Evolutionary conservation across 176 grass and related monocot species (phyloP), one percentile per base, ranked within the genome.

Genomic region (Zoysia japonica): DNA sequence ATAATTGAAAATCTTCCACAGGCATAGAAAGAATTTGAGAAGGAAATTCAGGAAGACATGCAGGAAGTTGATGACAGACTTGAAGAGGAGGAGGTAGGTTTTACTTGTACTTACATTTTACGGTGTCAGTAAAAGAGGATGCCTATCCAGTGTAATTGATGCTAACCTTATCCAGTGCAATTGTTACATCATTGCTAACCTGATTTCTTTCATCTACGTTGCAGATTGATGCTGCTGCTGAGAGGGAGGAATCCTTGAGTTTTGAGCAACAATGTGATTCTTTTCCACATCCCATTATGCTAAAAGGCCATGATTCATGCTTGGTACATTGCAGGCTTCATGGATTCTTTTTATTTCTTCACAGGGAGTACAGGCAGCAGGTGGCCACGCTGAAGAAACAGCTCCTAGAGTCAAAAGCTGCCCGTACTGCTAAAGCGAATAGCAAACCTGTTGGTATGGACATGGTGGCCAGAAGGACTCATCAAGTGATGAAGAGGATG

Each of bases 21-120:
- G 96, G 92, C 90, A 0, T 94, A 91, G 78, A 99, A 99, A 93
- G 96, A 93, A 89, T 99, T 99, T 60, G 90, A 95, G 80, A 95
- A 95, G 82, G 96, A 99, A 93, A 99, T 99, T 82, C 92, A 89
- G 75, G 92, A 87, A 35, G 55, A 99, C 49, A 80, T 99, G 72
- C 90, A 91, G 86, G 96, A 89, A 55, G 88, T 89, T 68, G 87
- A 89, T 85, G 78, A 89, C 6, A 83, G 87, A 47, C 87, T 89
- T 77, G 87, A 89, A 89, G 92, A 96, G 80, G 96, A 96, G 77
- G 96, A 99, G 92, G 96, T 99, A 47, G 62, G 40, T 28, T 28
- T 28, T 57, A 49, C 47, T 14, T 88, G 3, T 19, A 42, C 38
- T 87, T 36, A 55, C 65, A 49, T 49, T 82, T 37, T 76, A 44